Evolutionary conservation across 805 yeast species (phyloP).

Genomic region (Nakazawaea ambrosiae): DNA sequence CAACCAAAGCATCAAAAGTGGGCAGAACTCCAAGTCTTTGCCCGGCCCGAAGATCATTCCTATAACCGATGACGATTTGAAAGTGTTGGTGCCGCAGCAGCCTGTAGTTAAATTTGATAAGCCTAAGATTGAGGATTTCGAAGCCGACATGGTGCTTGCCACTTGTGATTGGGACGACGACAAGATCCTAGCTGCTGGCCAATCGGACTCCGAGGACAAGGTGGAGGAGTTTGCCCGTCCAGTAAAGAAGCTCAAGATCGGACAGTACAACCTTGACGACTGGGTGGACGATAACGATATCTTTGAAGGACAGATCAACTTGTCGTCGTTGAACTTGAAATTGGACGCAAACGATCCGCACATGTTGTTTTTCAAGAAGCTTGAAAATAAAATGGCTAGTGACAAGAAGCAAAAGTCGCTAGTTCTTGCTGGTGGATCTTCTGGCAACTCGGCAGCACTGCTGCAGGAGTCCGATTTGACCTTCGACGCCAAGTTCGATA

Average conservation of each 20-base stretch:
- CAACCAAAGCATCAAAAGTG: conserved; percentile 3
- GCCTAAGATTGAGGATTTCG: conserved; percentile 29
- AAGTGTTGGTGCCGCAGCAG: conserved; percentile 13
- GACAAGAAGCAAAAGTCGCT: background rate
- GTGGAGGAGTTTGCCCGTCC: background rate
- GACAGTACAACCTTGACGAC: conserved; percentile 33
- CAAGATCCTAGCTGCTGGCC: conserved; percentile 45
- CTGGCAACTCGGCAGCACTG: conserved; percentile 15
- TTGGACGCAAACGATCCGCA: conserved; percentile 87
- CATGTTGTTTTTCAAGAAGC: conserved; percentile 53
- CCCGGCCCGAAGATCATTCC: conserved; percentile 18
- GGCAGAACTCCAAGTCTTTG: background rate
- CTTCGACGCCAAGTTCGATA: conserved; percentile 58
- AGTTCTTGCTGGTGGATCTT: no score
- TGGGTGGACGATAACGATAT: conserved; percentile 55
- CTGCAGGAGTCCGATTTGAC: conserved; percentile 47
- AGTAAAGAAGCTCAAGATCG: conserved; percentile 21
- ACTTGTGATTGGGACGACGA: conserved; percentile 78
- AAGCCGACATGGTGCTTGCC: conserved; percentile 55
- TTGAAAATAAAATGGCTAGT: background rate
- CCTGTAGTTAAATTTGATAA: conserved; percentile 13
- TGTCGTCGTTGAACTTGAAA: conserved; percentile 30
- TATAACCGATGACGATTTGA: conserved; percentile 23
- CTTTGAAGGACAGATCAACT: conserved; percentile 58
- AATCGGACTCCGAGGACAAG: conserved; percentile 8